Evolutionary conservation across 257 asterid genomes (phyloP).

Genomic region (Paulownia fortunei): DNA sequence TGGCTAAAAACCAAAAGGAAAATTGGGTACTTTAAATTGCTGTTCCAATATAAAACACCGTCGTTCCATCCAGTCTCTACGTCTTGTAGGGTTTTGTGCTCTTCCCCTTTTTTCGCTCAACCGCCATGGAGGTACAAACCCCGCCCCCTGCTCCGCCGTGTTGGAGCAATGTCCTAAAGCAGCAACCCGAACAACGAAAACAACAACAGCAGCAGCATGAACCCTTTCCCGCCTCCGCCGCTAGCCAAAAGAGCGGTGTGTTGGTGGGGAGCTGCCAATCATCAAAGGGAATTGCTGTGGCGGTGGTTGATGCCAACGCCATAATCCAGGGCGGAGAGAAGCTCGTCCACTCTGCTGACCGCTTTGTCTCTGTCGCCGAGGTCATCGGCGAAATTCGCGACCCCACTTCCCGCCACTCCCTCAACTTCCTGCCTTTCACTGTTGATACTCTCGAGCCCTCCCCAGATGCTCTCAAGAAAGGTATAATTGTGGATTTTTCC

Average conservation of each 20-base stretch:
- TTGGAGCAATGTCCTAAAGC: conserved; percentile 76
- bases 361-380: conserved; percentile 82
- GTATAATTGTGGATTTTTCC: conserved; percentile 30
- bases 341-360: conserved; percentile 69
- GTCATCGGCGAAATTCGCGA: conserved; percentile 87
- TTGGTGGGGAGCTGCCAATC: conserved; percentile 83
- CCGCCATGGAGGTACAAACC: conserved; percentile 63
- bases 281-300: conserved; percentile 80
- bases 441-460: conserved; percentile 82
- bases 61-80: not conserved
- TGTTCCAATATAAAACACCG: not conserved
- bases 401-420: conserved; percentile 86
- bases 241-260: conserved; percentile 32
- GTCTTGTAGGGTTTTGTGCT: conserved; percentile 41
- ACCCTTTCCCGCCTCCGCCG: conserved; percentile 20
- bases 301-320: conserved; percentile 95
- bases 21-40: no score
- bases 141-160: conserved; percentile 49
- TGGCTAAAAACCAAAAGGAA: no score
- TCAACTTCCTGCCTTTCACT: conserved; percentile 77
- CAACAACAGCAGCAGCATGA: not conserved
- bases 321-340: conserved; percentile 79
- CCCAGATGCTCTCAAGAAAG: conserved; percentile 77
- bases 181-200: conserved; percentile 35
- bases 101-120: not conserved